Evolutionary conservation across 768 basidiomycete genomes (phyloP), one percentile per base, ranked within the genome.

Genomic region (Panaeolus papilionaceus): DNA sequence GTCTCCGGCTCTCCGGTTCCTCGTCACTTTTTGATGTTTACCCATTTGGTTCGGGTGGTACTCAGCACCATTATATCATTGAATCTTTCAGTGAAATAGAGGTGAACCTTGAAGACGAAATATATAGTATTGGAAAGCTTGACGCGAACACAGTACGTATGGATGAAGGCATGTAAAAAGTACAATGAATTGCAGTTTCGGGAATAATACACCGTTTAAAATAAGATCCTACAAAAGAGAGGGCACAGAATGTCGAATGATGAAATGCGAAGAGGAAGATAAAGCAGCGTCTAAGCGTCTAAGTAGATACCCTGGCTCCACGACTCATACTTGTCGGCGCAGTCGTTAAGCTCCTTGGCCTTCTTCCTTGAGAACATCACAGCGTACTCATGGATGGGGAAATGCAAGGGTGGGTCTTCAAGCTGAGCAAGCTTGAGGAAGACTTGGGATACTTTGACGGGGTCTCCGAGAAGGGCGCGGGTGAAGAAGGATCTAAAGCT

Each of bases 221-320:
- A 23, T 10, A 49, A 23, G 11, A 49, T 49, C 47, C 20, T 12
- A 49, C 20, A 18, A 49, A 28, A 33, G 14, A 58, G 26, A 11
- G 33, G 33, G 3, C 10, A 58, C 33, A 11, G 4, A 58, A 16
- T 58, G 28, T 37, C 54, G 28, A 37, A 58, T 37, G 3, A 28
- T 28, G 54, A 10, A 6, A 12, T 16, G 16, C 6, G 33, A 37
- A 58, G 23, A 28, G 23, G 18, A 26, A 20, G 49, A 7, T 23
- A 23, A 33, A 7, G 23, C 10, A 7, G 20, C 6, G 20, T 58
- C 20, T 58, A 58, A 58, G 33, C 33, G 33, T 58, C 54, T 33
- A 58, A 58, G 54, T 58, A 58, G 16, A 58, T 58, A 16, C 28
- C 54, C 54, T 58, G 26, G 33, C 54, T 58, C 54, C 54, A 58